phyloP scores from a whole-genome alignment of 2,329 filamentous ascomycete genomes.

The Colletotrichum musicola region DNA sequence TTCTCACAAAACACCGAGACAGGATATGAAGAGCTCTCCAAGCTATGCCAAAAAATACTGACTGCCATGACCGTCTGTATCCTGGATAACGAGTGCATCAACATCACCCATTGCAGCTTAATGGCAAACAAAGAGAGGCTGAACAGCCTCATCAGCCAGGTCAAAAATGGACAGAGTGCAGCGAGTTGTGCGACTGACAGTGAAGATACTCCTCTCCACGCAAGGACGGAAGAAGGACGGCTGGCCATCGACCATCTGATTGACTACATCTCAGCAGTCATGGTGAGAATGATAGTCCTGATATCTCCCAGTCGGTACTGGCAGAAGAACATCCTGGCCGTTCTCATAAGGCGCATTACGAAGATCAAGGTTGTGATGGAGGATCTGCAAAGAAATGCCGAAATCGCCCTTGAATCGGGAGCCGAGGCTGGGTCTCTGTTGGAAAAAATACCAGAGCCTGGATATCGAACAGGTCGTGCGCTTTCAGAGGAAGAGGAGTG shows the following conservation, averaged over 20 bases:
- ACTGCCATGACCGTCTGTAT: constrained; percentile 12
- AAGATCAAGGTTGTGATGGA: constrained; percentile 35
- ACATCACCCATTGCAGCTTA: constrained; percentile 1
- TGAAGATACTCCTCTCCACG: background rate
- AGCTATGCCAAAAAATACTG: background rate
- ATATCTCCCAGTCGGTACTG: constrained; percentile 27
- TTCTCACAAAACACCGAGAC: background rate
- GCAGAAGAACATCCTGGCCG: constrained; percentile 26
- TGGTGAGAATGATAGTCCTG: constrained; percentile 34
- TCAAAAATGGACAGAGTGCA: constrained; percentile 1
- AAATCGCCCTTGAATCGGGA: background rate
- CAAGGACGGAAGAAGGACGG: no score
- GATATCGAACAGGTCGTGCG: background rate
- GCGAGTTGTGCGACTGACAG: background rate
- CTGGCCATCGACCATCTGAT: constrained; percentile 23
- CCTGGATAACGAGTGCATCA: constrained; percentile 25
- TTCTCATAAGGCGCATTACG: constrained; percentile 22
- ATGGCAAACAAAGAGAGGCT: constrained; percentile 2
- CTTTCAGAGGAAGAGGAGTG: constrained; percentile 24
- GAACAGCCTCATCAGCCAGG: background rate
- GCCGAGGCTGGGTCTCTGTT: background rate
- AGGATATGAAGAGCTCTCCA: constrained; percentile 3
- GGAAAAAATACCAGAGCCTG: background rate
- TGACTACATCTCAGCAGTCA: constrained; percentile 38
- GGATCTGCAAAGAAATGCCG: background rate